Evolutionary conservation across 441 rosid genomes (phyloP).

Genomic region (Kokia cookei): DNA sequence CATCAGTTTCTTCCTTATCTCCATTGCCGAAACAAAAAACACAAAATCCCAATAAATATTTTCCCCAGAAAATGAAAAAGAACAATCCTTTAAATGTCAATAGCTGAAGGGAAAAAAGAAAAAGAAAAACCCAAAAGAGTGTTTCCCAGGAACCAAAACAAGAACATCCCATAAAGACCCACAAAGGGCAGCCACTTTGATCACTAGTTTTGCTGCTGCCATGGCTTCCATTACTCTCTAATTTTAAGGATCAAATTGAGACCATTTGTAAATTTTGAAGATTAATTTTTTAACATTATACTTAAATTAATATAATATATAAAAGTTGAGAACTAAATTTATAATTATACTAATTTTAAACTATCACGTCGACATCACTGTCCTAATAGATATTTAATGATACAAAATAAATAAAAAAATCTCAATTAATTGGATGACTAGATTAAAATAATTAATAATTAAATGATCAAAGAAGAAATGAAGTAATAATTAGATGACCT

Average conservation of each 20-base stretch:
- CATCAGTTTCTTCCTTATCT: constrained; percentile 39
- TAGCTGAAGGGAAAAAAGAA: neutral
- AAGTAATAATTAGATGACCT: no score
- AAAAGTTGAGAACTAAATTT: no score
- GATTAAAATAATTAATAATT: no score
- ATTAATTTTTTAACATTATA: no score
- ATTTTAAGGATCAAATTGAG: neutral
- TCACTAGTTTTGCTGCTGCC: constrained; percentile 27
- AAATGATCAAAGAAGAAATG: no score
- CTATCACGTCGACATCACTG: no score
- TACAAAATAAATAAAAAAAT: no score
- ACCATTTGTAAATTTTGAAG: no score
- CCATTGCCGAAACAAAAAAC: constrained; percentile 30
- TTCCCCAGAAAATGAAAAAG: neutral
- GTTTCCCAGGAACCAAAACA: neutral
- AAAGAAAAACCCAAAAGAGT: neutral
- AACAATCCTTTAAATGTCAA: neutral
- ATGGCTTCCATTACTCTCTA: constrained; percentile 11
- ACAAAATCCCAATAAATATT: neutral
- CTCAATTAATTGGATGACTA: no score
- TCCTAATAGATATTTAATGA: no score
- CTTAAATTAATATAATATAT: no score
- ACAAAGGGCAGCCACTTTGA: constrained; percentile 63
- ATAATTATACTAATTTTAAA: no score
- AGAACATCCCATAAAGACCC: constrained; percentile 39